A percentile compares a stretch with the other conserved stretches of the same genome.
phyloP scores from a whole-genome alignment of 208 protist genomes.

The Leishmania major region DNA sequence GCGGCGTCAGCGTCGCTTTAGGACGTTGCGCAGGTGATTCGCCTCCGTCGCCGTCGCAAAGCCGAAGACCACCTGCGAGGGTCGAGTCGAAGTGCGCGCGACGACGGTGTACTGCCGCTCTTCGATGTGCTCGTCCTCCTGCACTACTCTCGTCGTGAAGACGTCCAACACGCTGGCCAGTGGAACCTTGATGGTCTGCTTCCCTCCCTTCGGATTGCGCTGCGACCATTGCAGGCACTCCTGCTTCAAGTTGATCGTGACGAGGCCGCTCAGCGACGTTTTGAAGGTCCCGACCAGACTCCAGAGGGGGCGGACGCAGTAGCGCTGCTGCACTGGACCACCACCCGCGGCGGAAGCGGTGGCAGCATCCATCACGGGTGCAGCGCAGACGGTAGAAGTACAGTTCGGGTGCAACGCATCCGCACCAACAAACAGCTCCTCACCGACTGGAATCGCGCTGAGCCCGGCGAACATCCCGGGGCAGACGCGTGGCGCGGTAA shows the following conservation, averaged over 20 bases:
- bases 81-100: slow-evolving; percentile 63
- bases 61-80: slow-evolving; percentile 84
- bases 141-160: slow-evolving; percentile 43
- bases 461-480: slow-evolving; percentile 61
- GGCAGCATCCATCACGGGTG: background rate
- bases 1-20: slow-evolving; percentile 18
- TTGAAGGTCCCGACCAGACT: slow-evolving; percentile 87
- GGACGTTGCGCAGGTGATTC: slow-evolving; percentile 45
- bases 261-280: slow-evolving; percentile 57
- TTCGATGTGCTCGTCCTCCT: slow-evolving; percentile 50
- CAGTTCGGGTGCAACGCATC: background rate
- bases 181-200: slow-evolving; percentile 61
- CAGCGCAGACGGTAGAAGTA: background rate
- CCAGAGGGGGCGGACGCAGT: slow-evolving; percentile 72
- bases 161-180: slow-evolving; percentile 51
- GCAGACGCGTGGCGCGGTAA: slow-evolving; percentile 22
- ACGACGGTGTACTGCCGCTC: slow-evolving; percentile 64
- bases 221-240: slow-evolving; percentile 74
- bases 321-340: slow-evolving; percentile 28
- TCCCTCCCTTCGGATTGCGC: slow-evolving; percentile 70
- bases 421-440: slow-evolving; percentile 48
- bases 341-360: background rate
- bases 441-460: slow-evolving; percentile 55
- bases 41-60: slow-evolving; percentile 64
- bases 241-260: slow-evolving; percentile 59